Evolutionary conservation across 2,329 filamentous ascomycete species (phyloP).

Genomic region (Fusarium foetens): DNA sequence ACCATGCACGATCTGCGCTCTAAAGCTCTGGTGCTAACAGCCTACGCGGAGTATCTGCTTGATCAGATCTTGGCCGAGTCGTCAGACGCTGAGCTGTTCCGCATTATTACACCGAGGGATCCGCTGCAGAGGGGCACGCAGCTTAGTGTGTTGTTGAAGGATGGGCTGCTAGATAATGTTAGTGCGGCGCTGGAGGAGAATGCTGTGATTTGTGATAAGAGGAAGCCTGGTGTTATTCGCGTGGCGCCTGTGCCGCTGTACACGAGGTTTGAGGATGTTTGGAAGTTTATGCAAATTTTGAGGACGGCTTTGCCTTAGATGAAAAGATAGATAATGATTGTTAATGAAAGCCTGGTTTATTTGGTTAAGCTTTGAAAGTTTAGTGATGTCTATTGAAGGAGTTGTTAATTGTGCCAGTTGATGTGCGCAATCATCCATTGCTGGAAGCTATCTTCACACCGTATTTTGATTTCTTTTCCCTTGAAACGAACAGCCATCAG

Average conservation of each 20-base stretch:
- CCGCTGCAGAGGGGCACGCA: conserved; percentile 79
- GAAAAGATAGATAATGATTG: conserved; percentile 4
- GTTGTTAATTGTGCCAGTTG: neutral
- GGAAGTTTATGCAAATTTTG: conserved; percentile 58
- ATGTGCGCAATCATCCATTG: neutral
- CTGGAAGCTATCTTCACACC: neutral
- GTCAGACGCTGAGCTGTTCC: conserved; percentile 55
- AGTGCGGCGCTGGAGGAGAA: conserved; percentile 70
- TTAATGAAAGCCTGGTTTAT: conserved; percentile 15
- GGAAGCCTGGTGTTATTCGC: conserved; percentile 85
- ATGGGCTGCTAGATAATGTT: conserved; percentile 76
- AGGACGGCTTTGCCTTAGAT: conserved; percentile 46
- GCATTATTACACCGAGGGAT: conserved; percentile 75
- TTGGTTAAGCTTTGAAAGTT: neutral
- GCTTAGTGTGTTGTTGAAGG: conserved; percentile 75
- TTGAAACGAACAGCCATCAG: no score
- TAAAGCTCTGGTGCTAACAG: conserved; percentile 78
- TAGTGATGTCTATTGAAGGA: neutral
- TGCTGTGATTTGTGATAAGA: conserved; percentile 82
- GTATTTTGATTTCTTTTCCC: neutral
- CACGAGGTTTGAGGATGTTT: conserved; percentile 80
- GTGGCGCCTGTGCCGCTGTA: conserved; percentile 88
- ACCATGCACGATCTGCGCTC: conserved; percentile 73
- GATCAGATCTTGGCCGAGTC: conserved; percentile 53
- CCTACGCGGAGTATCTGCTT: conserved; percentile 78